Base-by-base conservation (phyloP, 768 basidiomycete species). In the Tulasnella sp. region DNA sequence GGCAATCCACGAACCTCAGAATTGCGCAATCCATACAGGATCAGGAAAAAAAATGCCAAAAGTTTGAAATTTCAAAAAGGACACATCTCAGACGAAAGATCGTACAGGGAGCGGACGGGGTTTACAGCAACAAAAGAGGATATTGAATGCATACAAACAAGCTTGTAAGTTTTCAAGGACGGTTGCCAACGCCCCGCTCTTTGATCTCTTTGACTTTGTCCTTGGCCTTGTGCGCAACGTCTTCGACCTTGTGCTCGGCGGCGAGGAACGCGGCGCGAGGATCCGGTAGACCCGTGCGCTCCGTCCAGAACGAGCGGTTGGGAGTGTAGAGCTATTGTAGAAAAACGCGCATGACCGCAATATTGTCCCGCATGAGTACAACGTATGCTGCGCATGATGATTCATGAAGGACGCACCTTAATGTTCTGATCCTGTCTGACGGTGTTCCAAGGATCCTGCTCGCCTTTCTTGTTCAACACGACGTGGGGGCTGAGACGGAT, bases 371-470 rank as follows among this genome's bases (percentile, higher is more conserved):
- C 34, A 10, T n/a, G n/a, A n/a, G n/a, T n/a, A n/a, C n/a, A n/a
- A n/a, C n/a, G n/a, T n/a, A n/a, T n/a, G n/a, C n/a, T n/a, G n/a
- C n/a, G n/a, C n/a, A n/a, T n/a, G n/a, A n/a, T n/a, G n/a, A n/a
- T n/a, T n/a, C n/a, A n/a, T n/a, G n/a, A n/a, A n/a, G n/a, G n/a
- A 56, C 50, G 34, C 27, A 57, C 61, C 61, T 62, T 64, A 19
- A 52, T 64, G 46, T 64, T 62, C 52, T 62, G 55, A 34, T 64
- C 56, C 48, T 64, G 63, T 10, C 45, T n/a, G 27, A 64, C 62
- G 25, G 53, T 31, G 55, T 62, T 58, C 57, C 62, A 63, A 24
- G 61, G 63, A 46, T 63, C 38, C 15, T 56, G 63, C 29, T 63
- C 52, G 25, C 34, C 52, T 17, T 42, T n/a, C 42, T 52, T 49